Base-by-base conservation (phyloP, 805 yeast genomes). In the Suhomyces sp. region DNA sequence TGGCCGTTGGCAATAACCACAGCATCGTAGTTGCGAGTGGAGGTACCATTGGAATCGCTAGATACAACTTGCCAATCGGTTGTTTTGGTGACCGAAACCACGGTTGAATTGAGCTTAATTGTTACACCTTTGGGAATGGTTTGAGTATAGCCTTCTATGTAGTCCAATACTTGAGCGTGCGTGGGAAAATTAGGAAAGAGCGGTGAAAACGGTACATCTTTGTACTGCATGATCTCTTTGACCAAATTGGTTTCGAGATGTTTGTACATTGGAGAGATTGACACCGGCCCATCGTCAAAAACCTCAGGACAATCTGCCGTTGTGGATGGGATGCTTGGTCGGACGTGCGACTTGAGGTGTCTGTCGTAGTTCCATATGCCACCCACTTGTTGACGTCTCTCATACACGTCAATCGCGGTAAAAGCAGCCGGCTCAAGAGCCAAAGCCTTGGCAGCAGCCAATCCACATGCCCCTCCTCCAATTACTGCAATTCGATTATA, bases 181-280 rank as follows among this genome's bases (percentile, higher is more conserved):
- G 55, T 47, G 10, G 60, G 57, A 33, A 63, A 65, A 22, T 46
- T 24, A 36, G 42, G 19, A 1, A 55, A 54, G 10, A 54, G 49
- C 4, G 56, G 56, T 33, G 57, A 54, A 33, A 58, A 61, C 9
- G 65, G 68, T 6, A 57, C 58, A 54, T 76, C 81, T 45, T 75
- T 67, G 44, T 60, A 78, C 2, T 81, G 73, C 82, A 78, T 78
- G 53, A 77, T 54, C n/a, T 63, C 67, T 49, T 75, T 78, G 8
- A 75, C 70, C 33, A 78, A 65, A 50, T 78, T 78, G 13, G 82
- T 76, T 55, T 65, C 69, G 53, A 65, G 56, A 22, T 57, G 53
- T 33, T 57, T 51, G 57, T 65, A 65, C 66, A 65, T 62, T 26
- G 68, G 62, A 7, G 67, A 61, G 13, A 62, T 31, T 46, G 47